phyloP scores from a whole-genome alignment of 345 rosid genomes.

The Luvunga scandens region DNA sequence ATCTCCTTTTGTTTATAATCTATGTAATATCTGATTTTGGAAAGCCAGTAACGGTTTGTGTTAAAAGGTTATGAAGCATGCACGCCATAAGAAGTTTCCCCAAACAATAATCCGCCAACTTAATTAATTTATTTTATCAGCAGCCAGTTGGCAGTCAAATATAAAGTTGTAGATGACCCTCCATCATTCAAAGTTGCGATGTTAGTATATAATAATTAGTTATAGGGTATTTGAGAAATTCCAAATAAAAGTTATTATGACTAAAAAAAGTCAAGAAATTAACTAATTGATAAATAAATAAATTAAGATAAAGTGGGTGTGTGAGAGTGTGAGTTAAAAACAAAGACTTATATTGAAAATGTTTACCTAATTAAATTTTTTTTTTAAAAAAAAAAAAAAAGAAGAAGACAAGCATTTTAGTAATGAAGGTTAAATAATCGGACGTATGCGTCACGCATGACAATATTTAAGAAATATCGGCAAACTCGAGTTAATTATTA shows the following conservation, averaged over 20 bases:
- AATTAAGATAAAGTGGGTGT: no score
- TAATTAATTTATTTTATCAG: no score
- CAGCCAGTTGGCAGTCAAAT: not conserved
- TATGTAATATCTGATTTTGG: not conserved
- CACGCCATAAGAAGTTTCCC: not conserved
- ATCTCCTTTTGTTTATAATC: not conserved
- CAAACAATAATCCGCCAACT: not conserved
- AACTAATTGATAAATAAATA: no score
- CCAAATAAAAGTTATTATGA: no score
- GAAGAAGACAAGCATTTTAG: not conserved
- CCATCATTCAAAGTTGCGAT: not conserved
- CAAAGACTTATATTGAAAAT: no score
- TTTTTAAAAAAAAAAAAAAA: no score
- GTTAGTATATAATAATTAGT: no score
- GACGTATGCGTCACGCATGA: not conserved
- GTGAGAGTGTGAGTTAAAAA: no score
- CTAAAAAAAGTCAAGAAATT: no score
- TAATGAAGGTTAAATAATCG: not conserved
- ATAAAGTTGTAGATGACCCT: not conserved
- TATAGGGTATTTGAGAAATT: no score
- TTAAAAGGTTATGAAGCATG: not conserved
- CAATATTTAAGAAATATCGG: not conserved
- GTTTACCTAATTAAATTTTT: no score
- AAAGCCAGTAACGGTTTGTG: not conserved
- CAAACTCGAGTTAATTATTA: not conserved